Conservation (phyloP, 2,329 filamentous ascomycete species). For the Gyromitra esculenta region DNA sequence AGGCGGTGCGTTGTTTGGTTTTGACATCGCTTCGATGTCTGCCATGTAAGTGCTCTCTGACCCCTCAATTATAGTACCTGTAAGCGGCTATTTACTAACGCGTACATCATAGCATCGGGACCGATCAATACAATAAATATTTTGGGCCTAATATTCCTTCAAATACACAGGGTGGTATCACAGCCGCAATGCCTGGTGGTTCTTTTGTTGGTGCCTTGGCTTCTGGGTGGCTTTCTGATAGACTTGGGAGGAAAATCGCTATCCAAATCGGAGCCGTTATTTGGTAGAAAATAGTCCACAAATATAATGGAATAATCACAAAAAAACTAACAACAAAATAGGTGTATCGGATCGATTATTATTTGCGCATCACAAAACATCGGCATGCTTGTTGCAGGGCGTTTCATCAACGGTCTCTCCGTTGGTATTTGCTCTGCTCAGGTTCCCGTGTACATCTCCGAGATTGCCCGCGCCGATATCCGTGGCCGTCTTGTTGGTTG, state of each 20-base stretch:
- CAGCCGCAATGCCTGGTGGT: conserved; percentile 75
- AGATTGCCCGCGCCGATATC: conserved; percentile 62
- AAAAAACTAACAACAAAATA: conserved; percentile 3
- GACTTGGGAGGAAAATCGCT: conserved; percentile 64
- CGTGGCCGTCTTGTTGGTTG: conserved; percentile 63
- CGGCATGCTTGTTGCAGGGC: conserved; percentile 58
- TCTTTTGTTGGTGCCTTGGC: conserved; percentile 73
- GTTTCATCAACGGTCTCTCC: conserved; percentile 58
- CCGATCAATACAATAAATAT: conserved; percentile 61
- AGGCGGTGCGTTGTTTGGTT: conserved; percentile 62
- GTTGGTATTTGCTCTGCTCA: conserved; percentile 63
- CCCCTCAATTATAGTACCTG: not conserved
- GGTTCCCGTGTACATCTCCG: conserved; percentile 63
- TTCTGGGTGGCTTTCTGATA: conserved; percentile 70
- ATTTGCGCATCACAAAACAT: conserved; percentile 58
- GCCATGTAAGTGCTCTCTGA: conserved; percentile 66
- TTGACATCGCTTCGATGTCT: conserved; percentile 70
- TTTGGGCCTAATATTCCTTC: conserved; percentile 64
- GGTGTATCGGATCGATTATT: conserved; percentile 61
- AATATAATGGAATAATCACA: not conserved
- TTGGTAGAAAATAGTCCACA: conserved; percentile 59
- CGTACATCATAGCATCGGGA: conserved; percentile 39
- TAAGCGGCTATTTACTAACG: not conserved
- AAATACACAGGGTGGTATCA: conserved; percentile 71
- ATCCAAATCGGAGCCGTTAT: conserved; percentile 65